Base-by-base conservation (phyloP, 2,329 filamentous ascomycete species). In the Raffaelea deltoideospora region DNA sequence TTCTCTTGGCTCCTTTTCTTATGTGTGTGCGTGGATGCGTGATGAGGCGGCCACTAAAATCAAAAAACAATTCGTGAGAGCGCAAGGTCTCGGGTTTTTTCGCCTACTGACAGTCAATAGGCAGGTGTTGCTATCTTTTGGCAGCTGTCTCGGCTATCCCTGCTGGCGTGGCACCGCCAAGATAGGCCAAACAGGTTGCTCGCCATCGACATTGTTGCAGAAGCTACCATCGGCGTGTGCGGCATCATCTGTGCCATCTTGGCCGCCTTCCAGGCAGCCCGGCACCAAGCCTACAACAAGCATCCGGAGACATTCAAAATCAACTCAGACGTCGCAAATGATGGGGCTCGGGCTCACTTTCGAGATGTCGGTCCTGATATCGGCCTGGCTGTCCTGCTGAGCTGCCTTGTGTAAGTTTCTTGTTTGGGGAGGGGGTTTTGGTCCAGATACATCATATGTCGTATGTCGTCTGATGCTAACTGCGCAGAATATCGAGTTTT, bases 221-320 rank as follows among this genome's bases (percentile, higher is more conserved):
- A 43, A 18, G 31, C 34, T 3, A 9, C 38, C 4, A 34, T 46
- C 14, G 39, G 28, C 18, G 33, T 46, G 10, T 39, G 38, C 2
- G 13, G 37, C 3, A 37, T 39, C 29, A 40, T 46, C 30, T 40
- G 42, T n/a, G 34, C 42, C 3, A 23, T 43, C 5, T 36, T 44
- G 6, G 40, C 44, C 14, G 44, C 33, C 4, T 46, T 46, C 34
- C 44, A 46, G 23, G 42, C 42, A 3, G 40, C 38, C 2, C 37
- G 41, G 3, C 44, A 46, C 28, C 3, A 4, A 9, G 23, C 42
- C 4, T 41, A 35, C 39, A 46, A 46, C 37, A 18, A 20, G 10
- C 10, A 5, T 4, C 29, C 34, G 6, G 6, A 17, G 33, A 15
- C 23, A 11, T 6, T 17, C n/a, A 18, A 15, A 8, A 2, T 14